Percentiles rank a stretch among this genome's conserved stretches.
These are phyloP conservation scores for Thuja plicata DNA, from an alignment of 83 land plant species.

Conservation along the genomic window DNA sequence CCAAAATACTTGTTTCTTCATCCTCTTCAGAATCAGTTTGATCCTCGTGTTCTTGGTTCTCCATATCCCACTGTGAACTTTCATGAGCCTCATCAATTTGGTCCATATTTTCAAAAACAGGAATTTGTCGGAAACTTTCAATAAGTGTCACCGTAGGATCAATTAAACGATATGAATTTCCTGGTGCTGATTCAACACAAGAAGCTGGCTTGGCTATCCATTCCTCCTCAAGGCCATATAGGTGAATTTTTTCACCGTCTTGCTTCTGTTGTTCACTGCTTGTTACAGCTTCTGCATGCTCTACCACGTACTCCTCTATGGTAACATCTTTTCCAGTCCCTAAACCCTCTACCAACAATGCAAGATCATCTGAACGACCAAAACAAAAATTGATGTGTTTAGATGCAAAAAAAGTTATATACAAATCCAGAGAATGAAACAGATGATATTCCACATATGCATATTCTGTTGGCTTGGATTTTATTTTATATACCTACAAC, in stretches of 20 bases:
- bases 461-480: neutral
- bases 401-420: neutral
- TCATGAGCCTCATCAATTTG: neutral
- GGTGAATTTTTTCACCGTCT: neutral
- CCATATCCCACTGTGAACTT: slow-evolving; percentile 20
- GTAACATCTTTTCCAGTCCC: slow-evolving; percentile 2
- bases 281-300: neutral
- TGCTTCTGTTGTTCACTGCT: neutral
- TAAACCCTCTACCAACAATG: slow-evolving; percentile 14
- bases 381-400: neutral
- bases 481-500: slow-evolving; percentile 21
- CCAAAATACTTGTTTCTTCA: slow-evolving; percentile 12
- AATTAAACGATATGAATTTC: neutral
- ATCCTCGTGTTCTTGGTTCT: slow-evolving; percentile 14
- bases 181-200: neutral
- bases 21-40: slow-evolving; percentile 8
- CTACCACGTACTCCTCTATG: slow-evolving; percentile 13
- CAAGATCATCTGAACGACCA: slow-evolving; percentile 10
- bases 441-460: neutral
- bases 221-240: slow-evolving; percentile 9
- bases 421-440: neutral
- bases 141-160: slow-evolving; percentile 14
- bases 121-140: neutral
- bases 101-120: neutral
- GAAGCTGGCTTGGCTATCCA: slow-evolving; percentile 10